Base-by-base conservation (phyloP, 768 basidiomycete species). In the Leccinum variicolor region DNA sequence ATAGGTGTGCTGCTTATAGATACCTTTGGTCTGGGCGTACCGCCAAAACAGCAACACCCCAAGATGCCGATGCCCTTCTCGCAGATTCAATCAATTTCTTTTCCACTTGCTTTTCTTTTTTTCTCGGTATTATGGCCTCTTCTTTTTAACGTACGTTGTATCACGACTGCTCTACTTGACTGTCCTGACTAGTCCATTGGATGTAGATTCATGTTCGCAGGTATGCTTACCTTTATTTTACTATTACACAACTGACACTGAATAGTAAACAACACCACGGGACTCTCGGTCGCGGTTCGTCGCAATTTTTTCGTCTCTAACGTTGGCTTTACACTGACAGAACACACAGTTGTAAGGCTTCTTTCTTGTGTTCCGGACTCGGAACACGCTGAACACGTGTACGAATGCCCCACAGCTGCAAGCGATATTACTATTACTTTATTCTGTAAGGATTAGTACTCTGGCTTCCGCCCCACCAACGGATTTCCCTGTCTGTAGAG, bases 51-150 rank as follows among this genome's bases (percentile, higher is more conserved):
- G 25, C 14, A 25, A 54, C 9, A 10, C 8, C n/a, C 31, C 53
- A 15, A 21, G 45, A 9, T 43, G 4, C 19, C n/a, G 23, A 25
- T 43, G 3, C 21, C n/a, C 43, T 26, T 43, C 43, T 29, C 48
- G 28, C 14, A 58, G 34, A 33, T 14, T 29, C n/a, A 61, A 54
- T 21, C 59, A n/a, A 21, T 13, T 54, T 15, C 14, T 69, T 29
- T 11, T 69, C n/a, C 54, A 31, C 31, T 15, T 54, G 2, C 54
- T 68, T 26, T 68, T 66, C 49, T 43, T 69, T 26, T 64, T 68
- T 33, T 52, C 65, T 21, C 64, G 67, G 21, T 68, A 69, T 49
- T 68, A 68, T 19, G 66, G 67, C 13, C 39, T 67, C 29, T n/a
- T 69, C 26, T 68, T 56, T 53, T 57, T 66, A 33, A 53, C 52